Evolutionary conservation across 257 asterid species (phyloP), one percentile per base, ranked within the genome.

Genomic region (Pogostemon cablin): DNA sequence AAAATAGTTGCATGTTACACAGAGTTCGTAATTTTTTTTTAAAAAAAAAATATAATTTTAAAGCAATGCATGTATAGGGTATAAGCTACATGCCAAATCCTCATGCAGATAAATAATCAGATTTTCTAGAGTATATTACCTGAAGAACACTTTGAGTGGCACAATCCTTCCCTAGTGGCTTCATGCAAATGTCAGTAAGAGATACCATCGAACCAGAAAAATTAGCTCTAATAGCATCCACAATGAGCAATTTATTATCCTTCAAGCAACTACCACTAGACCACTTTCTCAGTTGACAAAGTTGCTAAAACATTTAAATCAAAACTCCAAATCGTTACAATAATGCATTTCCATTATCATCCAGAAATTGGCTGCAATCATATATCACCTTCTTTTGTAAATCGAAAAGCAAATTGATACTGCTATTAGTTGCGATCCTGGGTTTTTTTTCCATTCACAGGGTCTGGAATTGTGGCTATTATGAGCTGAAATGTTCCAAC

Each of bases 61-160:
- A 55, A 49, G 57, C 25, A 2, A 20, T 20, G 48, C 9, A 43
- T 43, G 7, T 43, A 7, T 43, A 6, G 9, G 9, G 9, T 43
- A 7, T 43, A 43, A 43, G 9, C 9, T 53, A 3, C 58, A 53
- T 53, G 9, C 12, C 50, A 20, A 6, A 12, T 48, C 7, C 40
- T 62, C 39, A 25, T 41, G 53, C 68, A 67, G 5, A 15, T 52
- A 69, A 64, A 43, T 68, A 6, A 17, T 39, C 7, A 6, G 62
- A 47, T 52, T 35, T 34, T 5, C 3, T 17, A 49, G 66, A 42
- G 65, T 48, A 46, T 57, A 69, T 25, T 77, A 91, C 99, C 98
- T 95, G 99, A 80, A 95, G 96, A 78, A 95, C 84, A 72, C 92
- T 95, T 84, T 95, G 99, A 58, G 99, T 91, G 57, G 97, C 99